These are phyloP conservation scores for Neurospora sp. DNA, from an alignment of 495 filamentous ascomycete species.

Conservation along the genomic window DNA sequence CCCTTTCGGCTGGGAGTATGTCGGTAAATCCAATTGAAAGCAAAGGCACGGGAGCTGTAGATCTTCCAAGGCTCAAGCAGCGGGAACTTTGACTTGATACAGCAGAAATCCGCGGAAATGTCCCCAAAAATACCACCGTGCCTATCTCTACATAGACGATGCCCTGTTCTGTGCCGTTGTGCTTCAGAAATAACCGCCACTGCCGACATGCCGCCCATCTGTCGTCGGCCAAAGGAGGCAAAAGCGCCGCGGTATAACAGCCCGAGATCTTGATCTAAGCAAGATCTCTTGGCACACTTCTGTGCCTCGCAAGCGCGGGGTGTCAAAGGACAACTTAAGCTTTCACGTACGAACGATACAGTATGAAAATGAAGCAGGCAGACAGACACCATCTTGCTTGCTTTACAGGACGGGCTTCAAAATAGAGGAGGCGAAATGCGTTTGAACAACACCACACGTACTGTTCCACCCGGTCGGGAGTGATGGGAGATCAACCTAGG, in stretches of 20 bases:
- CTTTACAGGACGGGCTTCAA: neutral
- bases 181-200: neutral
- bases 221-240: neutral
- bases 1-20: neutral
- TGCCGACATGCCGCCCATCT: neutral
- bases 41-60: neutral
- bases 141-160: neutral
- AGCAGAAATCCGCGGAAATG: neutral
- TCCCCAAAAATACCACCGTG: neutral
- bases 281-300: neutral
- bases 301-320: neutral
- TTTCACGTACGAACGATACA: neutral
- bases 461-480: neutral
- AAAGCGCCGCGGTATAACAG: neutral
- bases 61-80: neutral
- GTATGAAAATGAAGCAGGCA: neutral
- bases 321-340: neutral
- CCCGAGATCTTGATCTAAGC: neutral
- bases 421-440: neutral
- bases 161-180: neutral
- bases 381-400: neutral
- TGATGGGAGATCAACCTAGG: neutral
- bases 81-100: neutral
- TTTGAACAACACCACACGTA: neutral
- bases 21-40: neutral